Base-by-base conservation (phyloP, 2,329 filamentous ascomycete genomes). In the Ceratocystis albifundus region DNA sequence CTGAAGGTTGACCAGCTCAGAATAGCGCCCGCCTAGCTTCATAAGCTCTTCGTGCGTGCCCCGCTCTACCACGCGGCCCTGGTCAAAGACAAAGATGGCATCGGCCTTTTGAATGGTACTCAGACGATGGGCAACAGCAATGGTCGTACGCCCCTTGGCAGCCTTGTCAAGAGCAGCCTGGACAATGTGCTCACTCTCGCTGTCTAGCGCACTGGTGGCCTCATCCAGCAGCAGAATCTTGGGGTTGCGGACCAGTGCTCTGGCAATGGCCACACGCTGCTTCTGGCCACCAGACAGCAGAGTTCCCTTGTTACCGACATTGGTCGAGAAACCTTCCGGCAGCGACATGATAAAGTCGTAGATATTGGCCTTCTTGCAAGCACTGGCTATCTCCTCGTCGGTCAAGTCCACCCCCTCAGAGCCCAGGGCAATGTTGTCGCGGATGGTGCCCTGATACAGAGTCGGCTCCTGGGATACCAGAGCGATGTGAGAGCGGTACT, bases 391-490 rank as follows among this genome's bases (percentile, higher is more conserved):
- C 1, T 82, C 82, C 66, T 87, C 84, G 67, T 96, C 90, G 0
- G 84, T 76, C 0, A 94, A 82, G 32, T 86, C 80, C 4, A 87
- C 83, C 17, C 64, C 57, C 6, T 88, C 78, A 48, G 85, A 84
- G 10, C 91, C 90, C 1, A 97, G 82, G 4, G 96, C 77, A 69
- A 97, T 90, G 74, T 97, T 97, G 44, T 97, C 92, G 70, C 82
- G 84, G 72, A 99, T 90, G 0, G 88, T 92, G 55, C 93, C 94
- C 74, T 96, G 91, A 76, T 96, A 99, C 0, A 99, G 78, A 0
- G 93, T 96, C 0, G 94, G 93, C 74, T 97, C 94, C 74, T 97
- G 94, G 44, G 88, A 91, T 15, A 99, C 93, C 8, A 99, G 86
- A 0, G 93, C 88, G 69, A 97, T 83, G 74, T 87, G 84, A 20